Percentiles rank a stretch among this genome's conserved stretches.
Conservation (phyloP, 305 asterid genomes). For the Petunia hybrid region DNA sequence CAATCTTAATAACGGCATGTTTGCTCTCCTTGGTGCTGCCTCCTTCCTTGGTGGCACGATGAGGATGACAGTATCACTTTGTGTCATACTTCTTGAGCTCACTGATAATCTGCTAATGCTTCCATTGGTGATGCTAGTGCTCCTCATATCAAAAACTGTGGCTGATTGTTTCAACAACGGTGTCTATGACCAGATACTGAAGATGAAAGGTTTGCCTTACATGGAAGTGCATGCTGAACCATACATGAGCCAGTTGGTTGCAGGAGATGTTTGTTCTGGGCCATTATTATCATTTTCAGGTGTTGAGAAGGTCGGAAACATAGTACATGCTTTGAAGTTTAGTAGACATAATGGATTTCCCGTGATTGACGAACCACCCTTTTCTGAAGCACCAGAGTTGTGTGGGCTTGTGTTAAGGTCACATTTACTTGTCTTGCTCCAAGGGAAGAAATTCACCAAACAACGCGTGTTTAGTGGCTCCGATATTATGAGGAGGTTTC, state of each 20-base stretch:
- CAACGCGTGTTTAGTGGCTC: conserved; percentile 56
- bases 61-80: conserved; percentile 97
- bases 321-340: conserved; percentile 65
- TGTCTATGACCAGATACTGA: conserved; percentile 91
- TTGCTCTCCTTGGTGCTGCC: conserved; percentile 91
- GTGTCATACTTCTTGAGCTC: conserved; percentile 90
- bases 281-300: conserved; percentile 78
- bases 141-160: conserved; percentile 89
- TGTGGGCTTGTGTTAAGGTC: conserved; percentile 87
- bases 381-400: conserved; percentile 73
- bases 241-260: conserved; percentile 87
- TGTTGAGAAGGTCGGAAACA: conserved; percentile 82
- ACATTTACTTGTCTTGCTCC: conserved; percentile 83
- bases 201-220: conserved; percentile 96
- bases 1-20: conserved; percentile 73
- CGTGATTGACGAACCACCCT: conserved; percentile 90
- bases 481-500: conserved; percentile 53
- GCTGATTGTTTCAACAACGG: conserved; percentile 87
- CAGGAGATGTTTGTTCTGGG: conserved; percentile 92
- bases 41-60: conserved; percentile 97
- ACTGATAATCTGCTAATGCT: conserved; percentile 87
- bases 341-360: conserved; percentile 91
- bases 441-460: conserved; percentile 67
- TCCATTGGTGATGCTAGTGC: conserved; percentile 91
- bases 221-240: conserved; percentile 96